Conservation (phyloP, 1,284 basidiomycete genomes). For the Trametes versicolor region DNA sequence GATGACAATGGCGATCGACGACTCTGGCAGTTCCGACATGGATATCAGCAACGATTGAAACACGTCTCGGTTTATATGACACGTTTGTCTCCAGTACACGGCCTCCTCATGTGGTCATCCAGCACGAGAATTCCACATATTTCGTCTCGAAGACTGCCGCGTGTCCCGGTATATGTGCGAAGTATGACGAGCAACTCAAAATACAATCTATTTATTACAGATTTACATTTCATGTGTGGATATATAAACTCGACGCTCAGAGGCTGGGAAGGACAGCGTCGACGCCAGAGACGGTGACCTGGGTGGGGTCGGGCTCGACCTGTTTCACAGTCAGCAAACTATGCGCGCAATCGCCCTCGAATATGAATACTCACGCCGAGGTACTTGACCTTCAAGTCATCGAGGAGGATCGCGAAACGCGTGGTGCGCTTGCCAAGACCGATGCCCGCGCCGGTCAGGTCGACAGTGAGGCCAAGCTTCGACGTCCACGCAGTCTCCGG, state of each 20-base stretch:
- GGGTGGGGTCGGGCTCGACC: slow-evolving; percentile 59
- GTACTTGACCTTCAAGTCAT: slow-evolving; percentile 76
- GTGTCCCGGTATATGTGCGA: no score
- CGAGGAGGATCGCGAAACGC: slow-evolving; percentile 77
- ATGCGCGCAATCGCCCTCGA: neutral
- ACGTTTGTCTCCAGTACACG: neutral
- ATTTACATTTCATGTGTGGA: neutral
- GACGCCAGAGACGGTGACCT: slow-evolving; percentile 71
- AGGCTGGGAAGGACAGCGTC: slow-evolving; percentile 63
- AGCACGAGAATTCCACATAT: no score
- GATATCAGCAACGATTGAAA: slow-evolving; percentile 26
- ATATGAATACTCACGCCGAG: slow-evolving; percentile 56
- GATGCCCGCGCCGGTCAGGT: slow-evolving; percentile 59
- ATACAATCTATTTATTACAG: neutral
- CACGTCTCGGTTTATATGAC: neutral
- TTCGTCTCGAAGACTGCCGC: no score
- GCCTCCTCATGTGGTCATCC: no score
- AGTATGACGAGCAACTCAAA: neutral
- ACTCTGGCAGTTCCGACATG: slow-evolving; percentile 30
- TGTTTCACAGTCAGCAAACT: slow-evolving; percentile 40
- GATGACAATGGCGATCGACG: slow-evolving; percentile 35
- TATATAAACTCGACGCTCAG: slow-evolving; percentile 16
- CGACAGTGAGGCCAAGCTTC: slow-evolving; percentile 67
- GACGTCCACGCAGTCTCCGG: slow-evolving; percentile 70
- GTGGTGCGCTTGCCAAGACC: slow-evolving; percentile 76